Evolutionary conservation across 495 filamentous ascomycete genomes (phyloP), one percentile per base, ranked within the genome.

Genomic region (Aspergillus sparsus): DNA sequence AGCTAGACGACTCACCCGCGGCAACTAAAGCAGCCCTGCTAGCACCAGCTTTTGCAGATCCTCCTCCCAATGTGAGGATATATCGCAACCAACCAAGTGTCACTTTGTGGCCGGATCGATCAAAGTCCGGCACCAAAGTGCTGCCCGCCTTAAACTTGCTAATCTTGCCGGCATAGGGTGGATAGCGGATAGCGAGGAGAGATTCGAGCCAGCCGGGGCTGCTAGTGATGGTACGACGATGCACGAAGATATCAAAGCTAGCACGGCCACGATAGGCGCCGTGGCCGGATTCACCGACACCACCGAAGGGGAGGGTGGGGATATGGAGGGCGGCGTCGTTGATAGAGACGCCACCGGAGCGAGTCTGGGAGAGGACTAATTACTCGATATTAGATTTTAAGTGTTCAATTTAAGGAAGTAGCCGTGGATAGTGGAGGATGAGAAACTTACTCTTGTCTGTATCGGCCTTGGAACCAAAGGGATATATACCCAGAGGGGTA

Each of bases 271-370:
- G 85, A 78, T 97, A 97, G 9, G 85, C 80, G 53, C 94, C 94
- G 65, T 82, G 80, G 57, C 94, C 93, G 58, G 85, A 90, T 64
- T 90, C 85, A 58, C 94, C 94, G 34, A 98, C 89, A 67, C 93
- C 93, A 61, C 94, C 94, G 68, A 98, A 97, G 53, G 90, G 79
- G 5, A 96, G 76, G 8, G 87, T 91, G 18, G 86, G 83, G 62
- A 96, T 84, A 76, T 97, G 93, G 74, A 91, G 87, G 66, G 85
- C 90, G 52, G 87, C 79, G 73, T 96, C 92, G 74, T 96, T 96
- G 68, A 93, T 75, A 37, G 86, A 83, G 18, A 85, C 90, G 60
- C 92, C 89, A 45, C 92, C 92, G 6, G 89, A 93, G 36, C 83
- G 87, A 62, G 87, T 83, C 53, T 80, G 74, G 53, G 79, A 74